These are phyloP conservation scores for Ceratobasidium sp. DNA, from an alignment of 1,284 basidiomycete species.

Conservation along the genomic window DNA sequence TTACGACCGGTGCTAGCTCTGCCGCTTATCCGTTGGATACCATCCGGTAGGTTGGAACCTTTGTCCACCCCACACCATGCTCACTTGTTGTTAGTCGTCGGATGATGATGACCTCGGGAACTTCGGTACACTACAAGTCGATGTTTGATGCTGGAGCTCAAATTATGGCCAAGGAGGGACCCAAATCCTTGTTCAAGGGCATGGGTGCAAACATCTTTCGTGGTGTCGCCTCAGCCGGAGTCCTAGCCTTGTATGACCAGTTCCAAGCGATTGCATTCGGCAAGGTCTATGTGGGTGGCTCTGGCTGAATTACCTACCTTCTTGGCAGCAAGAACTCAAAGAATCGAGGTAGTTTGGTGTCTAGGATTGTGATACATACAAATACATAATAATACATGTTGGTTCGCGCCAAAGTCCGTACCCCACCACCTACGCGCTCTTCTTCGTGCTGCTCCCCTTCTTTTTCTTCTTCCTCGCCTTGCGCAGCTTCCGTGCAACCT, in stretches of 20 bases:
- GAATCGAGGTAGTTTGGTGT: background rate
- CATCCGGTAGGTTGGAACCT: constrained; percentile 70
- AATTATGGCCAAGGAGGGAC: constrained; percentile 91
- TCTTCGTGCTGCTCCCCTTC: background rate
- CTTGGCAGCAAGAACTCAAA: background rate
- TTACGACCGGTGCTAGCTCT: constrained; percentile 94
- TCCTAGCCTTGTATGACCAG: constrained; percentile 93
- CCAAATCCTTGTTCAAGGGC: constrained; percentile 91
- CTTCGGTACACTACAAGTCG: constrained; percentile 87
- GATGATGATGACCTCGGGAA: constrained; percentile 95
- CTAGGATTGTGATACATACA: constrained; percentile 22
- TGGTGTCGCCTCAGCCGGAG: constrained; percentile 98
- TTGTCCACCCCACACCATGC: background rate
- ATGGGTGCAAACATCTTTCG: constrained; percentile 98
- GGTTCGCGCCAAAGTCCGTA: background rate
- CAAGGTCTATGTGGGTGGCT: constrained; percentile 92
- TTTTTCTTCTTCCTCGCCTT: constrained; percentile 30
- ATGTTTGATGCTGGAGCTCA: constrained; percentile 87
- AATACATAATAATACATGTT: constrained; percentile 30
- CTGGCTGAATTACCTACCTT: constrained; percentile 56
- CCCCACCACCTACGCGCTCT: constrained; percentile 10
- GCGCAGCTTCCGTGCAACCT: constrained; percentile 3
- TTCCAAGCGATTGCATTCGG: constrained; percentile 91
- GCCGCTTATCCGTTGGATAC: constrained; percentile 96
- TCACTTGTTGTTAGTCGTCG: constrained; percentile 71